A percentile compares a stretch with the other conserved stretches of the same genome.
phyloP scores from a whole-genome alignment of 2,329 filamentous ascomycete species.

The Orbilia oligospora region DNA sequence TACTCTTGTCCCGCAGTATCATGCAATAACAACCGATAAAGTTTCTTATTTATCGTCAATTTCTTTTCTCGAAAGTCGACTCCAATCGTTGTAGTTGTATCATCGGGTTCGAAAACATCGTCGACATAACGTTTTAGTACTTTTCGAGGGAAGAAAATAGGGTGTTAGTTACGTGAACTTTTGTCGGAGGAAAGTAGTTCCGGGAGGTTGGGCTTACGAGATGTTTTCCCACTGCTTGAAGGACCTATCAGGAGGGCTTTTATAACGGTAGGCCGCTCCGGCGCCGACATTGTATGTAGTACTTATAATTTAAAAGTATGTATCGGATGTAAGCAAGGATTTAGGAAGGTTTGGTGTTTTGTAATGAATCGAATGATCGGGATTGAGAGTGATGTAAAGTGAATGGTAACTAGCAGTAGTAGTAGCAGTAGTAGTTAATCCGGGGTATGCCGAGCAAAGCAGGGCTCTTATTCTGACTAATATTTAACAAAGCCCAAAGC shows the following conservation, averaged over 20 bases:
- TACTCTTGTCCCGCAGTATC: conserved; percentile 68
- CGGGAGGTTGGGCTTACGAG: conserved; percentile 67
- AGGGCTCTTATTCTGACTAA: not conserved
- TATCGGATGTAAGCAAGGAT: not conserved
- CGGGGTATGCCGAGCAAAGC: conserved; percentile 13
- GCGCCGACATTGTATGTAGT: conserved; percentile 31
- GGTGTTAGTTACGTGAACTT: conserved; percentile 6
- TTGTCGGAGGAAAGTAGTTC: conserved; percentile 19
- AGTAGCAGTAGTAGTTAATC: conserved; percentile 4
- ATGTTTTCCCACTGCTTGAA: conserved; percentile 73
- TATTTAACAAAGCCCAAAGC: not conserved
- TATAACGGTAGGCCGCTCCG: conserved; percentile 68
- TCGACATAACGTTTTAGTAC: conserved; percentile 73
- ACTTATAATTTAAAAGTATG: not conserved
- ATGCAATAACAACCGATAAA: conserved; percentile 72
- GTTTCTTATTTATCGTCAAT: conserved; percentile 71
- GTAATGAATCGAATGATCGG: not conserved
- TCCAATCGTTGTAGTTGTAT: conserved; percentile 72
- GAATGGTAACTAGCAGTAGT: no score
- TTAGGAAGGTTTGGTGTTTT: not conserved
- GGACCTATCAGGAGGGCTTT: conserved; percentile 73
- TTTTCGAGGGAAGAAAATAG: conserved; percentile 62
- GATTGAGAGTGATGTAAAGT: conserved; percentile 10
- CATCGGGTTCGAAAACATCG: conserved; percentile 73
- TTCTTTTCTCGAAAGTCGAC: conserved; percentile 75